Percentiles rank a stretch among this genome's conserved stretches.
Evolutionary conservation across 2,329 filamentous ascomycete genomes (phyloP).

Genomic region (Rutstroemia sp.): DNA sequence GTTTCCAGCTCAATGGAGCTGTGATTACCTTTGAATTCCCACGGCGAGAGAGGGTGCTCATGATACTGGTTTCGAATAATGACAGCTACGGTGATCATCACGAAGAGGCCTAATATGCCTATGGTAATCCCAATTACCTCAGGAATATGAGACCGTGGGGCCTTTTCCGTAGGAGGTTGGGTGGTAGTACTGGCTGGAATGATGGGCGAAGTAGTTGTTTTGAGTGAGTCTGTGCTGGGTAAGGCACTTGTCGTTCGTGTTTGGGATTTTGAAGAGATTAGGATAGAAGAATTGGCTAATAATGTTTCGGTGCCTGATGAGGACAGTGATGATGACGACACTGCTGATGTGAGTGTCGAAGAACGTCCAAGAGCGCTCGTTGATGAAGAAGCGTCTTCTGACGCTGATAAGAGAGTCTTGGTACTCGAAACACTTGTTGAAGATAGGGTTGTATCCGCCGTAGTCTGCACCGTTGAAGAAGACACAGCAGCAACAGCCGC

Average conservation of each 20-base stretch:
- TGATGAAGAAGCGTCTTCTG: too few species aligned
- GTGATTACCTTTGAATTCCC: background rate
- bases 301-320: too few species aligned
- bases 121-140: background rate
- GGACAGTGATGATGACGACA: too few species aligned
- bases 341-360: too few species aligned
- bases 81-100: background rate
- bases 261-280: too few species aligned
- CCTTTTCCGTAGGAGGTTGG: background rate
- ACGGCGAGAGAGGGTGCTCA: background rate
- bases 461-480: background rate
- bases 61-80: background rate
- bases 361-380: too few species aligned
- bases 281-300: too few species aligned
- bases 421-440: too few species aligned
- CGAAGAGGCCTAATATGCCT: background rate
- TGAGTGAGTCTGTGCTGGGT: background rate
- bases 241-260: too few species aligned
- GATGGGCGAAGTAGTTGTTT: background rate
- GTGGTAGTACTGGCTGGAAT: background rate
- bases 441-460: constrained; percentile 10
- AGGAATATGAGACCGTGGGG: background rate
- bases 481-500: background rate
- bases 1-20: background rate
- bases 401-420: too few species aligned